phyloP scores from a whole-genome alignment of 2,329 filamentous ascomycete genomes.

The Botrytis fragariae region DNA sequence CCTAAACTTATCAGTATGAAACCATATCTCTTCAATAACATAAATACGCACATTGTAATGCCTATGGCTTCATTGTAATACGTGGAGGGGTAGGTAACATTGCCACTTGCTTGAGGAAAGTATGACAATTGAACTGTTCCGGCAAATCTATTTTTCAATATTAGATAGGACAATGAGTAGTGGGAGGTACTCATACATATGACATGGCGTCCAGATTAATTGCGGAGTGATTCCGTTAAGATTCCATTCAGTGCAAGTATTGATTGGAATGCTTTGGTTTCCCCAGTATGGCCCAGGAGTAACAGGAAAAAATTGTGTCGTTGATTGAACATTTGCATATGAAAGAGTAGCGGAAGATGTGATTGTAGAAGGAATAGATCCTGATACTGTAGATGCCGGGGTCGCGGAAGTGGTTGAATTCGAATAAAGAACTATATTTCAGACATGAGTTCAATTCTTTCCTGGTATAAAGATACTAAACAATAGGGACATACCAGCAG shows the following conservation, averaged over 20 bases:
- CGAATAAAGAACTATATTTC: background rate
- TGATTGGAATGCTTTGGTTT: conserved; percentile 23
- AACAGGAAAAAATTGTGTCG: conserved; percentile 8
- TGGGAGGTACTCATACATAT: conserved; percentile 16
- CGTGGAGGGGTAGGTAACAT: conserved; percentile 22
- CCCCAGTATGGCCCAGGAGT: conserved; percentile 22
- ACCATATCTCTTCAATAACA: background rate
- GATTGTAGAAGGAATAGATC: conserved; percentile 18
- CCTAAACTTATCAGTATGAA: conserved; percentile 26
- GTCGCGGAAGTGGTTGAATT: conserved; percentile 2
- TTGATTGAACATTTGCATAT: conserved; percentile 1
- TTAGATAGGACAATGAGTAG: background rate
- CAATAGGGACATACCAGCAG: conserved; percentile 1
- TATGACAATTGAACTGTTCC: conserved; percentile 26
- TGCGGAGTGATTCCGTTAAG: conserved; percentile 2
- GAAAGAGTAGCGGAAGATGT: conserved; percentile 16
- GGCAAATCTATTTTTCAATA: conserved; percentile 21
- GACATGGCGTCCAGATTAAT: conserved; percentile 23
- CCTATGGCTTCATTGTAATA: conserved; percentile 22
- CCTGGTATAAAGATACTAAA: too few relatives aligned
- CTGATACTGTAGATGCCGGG: background rate
- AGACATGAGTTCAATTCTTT: background rate
- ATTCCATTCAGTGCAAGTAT: conserved; percentile 22
- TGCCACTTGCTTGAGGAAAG: conserved; percentile 25
- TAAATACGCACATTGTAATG: conserved; percentile 24